These are phyloP conservation scores for Notholithocarpus densiflorus DNA, from an alignment of 306 rosid species.

Conservation along the genomic window DNA sequence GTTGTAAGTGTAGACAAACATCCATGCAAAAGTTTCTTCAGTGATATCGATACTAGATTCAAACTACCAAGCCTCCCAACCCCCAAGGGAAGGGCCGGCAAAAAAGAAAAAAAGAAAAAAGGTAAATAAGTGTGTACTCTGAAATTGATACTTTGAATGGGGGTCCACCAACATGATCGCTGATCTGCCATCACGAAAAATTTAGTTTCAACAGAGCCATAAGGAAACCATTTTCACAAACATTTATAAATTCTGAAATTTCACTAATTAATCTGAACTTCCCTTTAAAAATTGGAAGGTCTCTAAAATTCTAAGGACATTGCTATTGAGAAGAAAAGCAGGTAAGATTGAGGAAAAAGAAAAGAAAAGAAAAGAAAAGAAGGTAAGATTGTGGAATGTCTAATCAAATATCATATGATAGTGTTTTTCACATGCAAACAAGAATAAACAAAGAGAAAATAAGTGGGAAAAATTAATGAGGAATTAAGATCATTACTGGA, in stretches of 20 bases:
- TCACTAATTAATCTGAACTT: not conserved
- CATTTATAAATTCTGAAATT: not conserved
- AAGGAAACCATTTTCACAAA: not conserved
- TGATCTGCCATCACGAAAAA: conserved; percentile 19
- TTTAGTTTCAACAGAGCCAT: conserved; percentile 1
- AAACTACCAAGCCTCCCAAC: no score
- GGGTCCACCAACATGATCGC: conserved; percentile 38
- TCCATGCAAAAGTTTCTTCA: not conserved
- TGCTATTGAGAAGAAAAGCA: not conserved
- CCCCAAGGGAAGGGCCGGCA: no score
- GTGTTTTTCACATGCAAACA: not conserved
- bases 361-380: not conserved
- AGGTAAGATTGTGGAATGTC: not conserved
- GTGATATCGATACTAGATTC: not conserved
- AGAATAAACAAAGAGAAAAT: not conserved
- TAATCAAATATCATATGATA: no score
- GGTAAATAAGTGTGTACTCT: conserved; percentile 27
- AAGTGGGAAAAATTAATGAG: not conserved
- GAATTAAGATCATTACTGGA: conserved; percentile 25
- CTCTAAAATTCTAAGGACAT: not conserved
- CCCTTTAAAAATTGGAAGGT: not conserved
- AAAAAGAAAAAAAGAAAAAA: not conserved
- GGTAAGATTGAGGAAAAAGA: not conserved
- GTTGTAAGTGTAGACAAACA: not conserved
- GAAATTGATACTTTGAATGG: conserved; percentile 43